Evolutionary conservation across 2,329 filamentous ascomycete species (phyloP), one percentile per base, ranked within the genome.

Genomic region (Apiospora sp.): DNA sequence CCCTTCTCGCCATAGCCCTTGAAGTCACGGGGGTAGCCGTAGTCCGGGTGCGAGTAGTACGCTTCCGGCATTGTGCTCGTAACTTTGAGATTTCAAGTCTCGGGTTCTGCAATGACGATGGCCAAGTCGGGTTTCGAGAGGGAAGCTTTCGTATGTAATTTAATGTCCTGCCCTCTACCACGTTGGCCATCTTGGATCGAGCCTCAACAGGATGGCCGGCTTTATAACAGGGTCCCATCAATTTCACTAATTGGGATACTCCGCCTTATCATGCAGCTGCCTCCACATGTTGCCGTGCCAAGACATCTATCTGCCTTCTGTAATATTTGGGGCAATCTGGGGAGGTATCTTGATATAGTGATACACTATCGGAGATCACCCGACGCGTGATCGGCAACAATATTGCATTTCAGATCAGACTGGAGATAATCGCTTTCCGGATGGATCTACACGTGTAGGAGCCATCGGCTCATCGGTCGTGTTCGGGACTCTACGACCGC

Each of bases 1-100:
- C 82, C 82, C 46, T 81, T 78, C 69, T 84, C 83, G 34, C 84
- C 83, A 67, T 85, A 85, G 1, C 83, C 83, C 67, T 80, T 81
- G 74, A 80, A 81, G 76, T 81, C 77, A n/a, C 79, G 79, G 61
- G 71, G 72, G 73, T 77, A 80, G 22, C 77, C 79, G 61, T 79
- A 81, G 68, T 79, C 77, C 13, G 79, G 79, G 69, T 79, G 78
- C 16, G 77, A 64, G 71, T 75, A 68, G 76, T 80, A 79, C 3
- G 74, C 68, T 73, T 79, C 77, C 12, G 78, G 78, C 78, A 80
- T 80, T 41, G 44, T 72, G 67, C 8, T n/a, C 19, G 22, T 34
- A 16, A 12, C 4, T 5, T 27, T 13, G n/a, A 16, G 49, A 19
- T 34, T 7, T 22, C 27, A 19, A 24, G 10, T 5, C n/a, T 27